Evolutionary conservation across 768 basidiomycete species (phyloP).

Genomic region (Suillus fuscotomentosus): DNA sequence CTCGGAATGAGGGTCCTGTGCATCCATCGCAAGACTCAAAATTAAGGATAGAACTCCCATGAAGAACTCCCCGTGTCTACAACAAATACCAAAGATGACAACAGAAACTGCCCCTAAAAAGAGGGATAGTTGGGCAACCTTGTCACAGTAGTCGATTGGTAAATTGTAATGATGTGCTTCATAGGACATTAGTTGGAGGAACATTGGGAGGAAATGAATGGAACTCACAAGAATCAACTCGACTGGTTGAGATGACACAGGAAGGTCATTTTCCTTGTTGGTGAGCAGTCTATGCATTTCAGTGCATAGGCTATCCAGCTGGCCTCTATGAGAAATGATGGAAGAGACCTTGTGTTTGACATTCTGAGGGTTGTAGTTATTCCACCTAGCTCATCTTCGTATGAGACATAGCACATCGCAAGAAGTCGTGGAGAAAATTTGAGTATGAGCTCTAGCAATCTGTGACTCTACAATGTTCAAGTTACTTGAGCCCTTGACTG

Average conservation of each 20-base stretch:
- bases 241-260: background rate
- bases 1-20: background rate
- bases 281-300: background rate
- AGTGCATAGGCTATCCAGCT: background rate
- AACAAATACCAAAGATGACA: slow-evolving; percentile 17
- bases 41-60: slow-evolving; percentile 15
- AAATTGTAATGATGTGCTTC: slow-evolving; percentile 6
- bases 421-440: background rate
- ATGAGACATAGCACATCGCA: background rate
- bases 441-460: background rate
- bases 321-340: background rate
- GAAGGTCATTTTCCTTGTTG: background rate
- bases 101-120: slow-evolving; percentile 18
- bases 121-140: slow-evolving; percentile 18
- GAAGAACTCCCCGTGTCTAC: slow-evolving; percentile 15
- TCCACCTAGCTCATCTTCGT: background rate
- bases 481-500: background rate
- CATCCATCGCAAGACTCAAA: slow-evolving; percentile 4
- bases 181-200: background rate
- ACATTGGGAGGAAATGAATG: background rate
- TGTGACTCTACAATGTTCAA: background rate
- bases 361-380: background rate
- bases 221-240: background rate
- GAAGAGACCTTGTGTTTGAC: background rate
- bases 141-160: slow-evolving; percentile 9